A percentile compares a stretch with the other conserved stretches of the same genome.
phyloP scores from a whole-genome alignment of 306 rosid genomes.

The Vigna unguiculata region DNA sequence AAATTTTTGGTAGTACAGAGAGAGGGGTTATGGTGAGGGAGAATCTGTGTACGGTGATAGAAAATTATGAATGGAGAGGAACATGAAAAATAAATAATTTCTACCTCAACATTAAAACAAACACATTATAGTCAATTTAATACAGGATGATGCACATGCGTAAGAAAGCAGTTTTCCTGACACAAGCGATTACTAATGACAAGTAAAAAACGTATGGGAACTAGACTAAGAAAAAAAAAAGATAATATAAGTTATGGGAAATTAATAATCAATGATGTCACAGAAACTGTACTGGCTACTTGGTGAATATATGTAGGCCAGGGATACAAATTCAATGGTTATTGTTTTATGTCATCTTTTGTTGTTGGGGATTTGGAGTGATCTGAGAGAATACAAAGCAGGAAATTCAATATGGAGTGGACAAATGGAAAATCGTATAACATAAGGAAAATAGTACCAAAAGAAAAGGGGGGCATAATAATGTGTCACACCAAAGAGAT shows the following conservation, averaged over 20 bases:
- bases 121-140: conserved; percentile 2
- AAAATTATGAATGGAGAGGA: too few species aligned
- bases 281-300: not conserved
- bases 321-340: not conserved
- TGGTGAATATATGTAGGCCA: not conserved
- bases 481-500: not conserved
- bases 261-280: conserved; percentile 35
- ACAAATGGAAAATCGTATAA: not conserved
- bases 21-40: too few species aligned
- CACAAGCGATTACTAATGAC: not conserved
- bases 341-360: not conserved
- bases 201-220: not conserved
- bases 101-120: not conserved
- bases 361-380: not conserved
- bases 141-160: not conserved
- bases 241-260: conserved; percentile 5
- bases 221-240: not conserved
- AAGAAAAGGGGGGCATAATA: not conserved
- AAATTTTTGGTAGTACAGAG: too few species aligned
- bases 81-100: not conserved
- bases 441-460: not conserved
- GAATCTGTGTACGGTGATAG: too few species aligned
- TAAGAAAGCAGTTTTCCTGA: not conserved
- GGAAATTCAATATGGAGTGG: not conserved
- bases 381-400: not conserved